Base-by-base conservation (phyloP, 2,329 filamentous ascomycete genomes). In the Harringtonia aguacate region DNA sequence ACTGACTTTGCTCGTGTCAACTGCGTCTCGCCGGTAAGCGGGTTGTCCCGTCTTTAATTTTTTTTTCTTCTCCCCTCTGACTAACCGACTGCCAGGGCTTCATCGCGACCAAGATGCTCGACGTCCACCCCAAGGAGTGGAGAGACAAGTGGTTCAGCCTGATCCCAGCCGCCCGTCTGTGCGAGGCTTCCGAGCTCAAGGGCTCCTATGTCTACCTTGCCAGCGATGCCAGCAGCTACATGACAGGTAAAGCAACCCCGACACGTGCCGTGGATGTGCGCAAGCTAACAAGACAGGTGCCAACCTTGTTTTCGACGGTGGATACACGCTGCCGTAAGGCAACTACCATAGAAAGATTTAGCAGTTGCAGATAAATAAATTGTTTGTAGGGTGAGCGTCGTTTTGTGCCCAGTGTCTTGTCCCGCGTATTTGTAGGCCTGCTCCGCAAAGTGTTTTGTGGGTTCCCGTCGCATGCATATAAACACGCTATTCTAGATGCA, bases 1-100 rank as follows among this genome's bases (percentile, higher is more conserved):
- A 75, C 79, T 3, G 77, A 75, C 28, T 86, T 84, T 56, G 84
- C 83, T 6, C 71, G 84, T 31, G 77, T 72, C 49, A 88, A 88
- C 58, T 77, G 73, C 8, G 65, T 88, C 18, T 84, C 78, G 2
- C 84, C 84, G 0, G 80, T 81, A n/a, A 27, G 38, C n/a, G n/a
- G n/a, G n/a, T n/a, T 38, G 15, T 44, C 18, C 17, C 27, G 4
- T 18, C 15, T 21, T 24, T 18, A 15, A 12, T 21, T 17, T 1
- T 31, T 21, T 39, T 12, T 30, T 5, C 18, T 2, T 15, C 9
- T 21, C 13, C n/a, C 18, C 3, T 30, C 37, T 13, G 0, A 24
- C 30, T 41, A 34, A 34, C 29, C 15, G 30, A 20, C 9, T 24
- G n/a, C n/a, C 30, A 58, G 53, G 58, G 58, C 12, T 61, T 58